A percentile compares a stretch with the other conserved stretches of the same genome.
Conservation (phyloP, 106 monocot species). For the Narthecium ossifragum region DNA sequence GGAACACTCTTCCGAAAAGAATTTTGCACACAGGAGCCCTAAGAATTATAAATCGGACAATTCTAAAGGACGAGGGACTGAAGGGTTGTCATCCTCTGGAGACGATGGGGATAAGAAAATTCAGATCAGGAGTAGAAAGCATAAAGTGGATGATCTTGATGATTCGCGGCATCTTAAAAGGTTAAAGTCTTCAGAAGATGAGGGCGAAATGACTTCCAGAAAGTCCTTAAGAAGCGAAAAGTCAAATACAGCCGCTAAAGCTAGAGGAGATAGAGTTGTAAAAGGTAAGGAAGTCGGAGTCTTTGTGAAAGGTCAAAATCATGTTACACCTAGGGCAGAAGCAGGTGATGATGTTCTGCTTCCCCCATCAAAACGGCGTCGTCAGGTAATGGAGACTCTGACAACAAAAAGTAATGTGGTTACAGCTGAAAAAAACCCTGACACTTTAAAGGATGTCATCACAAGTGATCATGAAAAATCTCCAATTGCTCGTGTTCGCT, state of each 20-base stretch:
- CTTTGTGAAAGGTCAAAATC: conserved; percentile 18
- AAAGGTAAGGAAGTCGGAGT: conserved; percentile 16
- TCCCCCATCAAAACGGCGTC: conserved; percentile 7
- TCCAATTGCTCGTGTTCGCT: conserved; percentile 10
- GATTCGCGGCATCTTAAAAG: conserved; percentile 41
- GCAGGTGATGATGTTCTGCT: conserved; percentile 1
- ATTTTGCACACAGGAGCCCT: not conserved
- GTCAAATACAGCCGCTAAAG: conserved; percentile 12
- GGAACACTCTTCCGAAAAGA: conserved; percentile 26
- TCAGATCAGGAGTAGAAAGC: conserved; percentile 24
- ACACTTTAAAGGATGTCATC: conserved; percentile 10
- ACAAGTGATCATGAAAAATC: conserved; percentile 12
- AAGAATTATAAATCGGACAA: conserved; percentile 12
- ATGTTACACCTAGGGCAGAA: conserved; percentile 4
- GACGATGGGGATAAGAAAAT: conserved; percentile 7
- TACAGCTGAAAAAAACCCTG: conserved; percentile 1
- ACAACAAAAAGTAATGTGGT: conserved; percentile 9
- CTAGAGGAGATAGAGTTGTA: conserved; percentile 16
- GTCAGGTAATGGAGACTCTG: conserved; percentile 10
- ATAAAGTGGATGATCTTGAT: conserved; percentile 21
- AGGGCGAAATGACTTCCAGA: conserved; percentile 12
- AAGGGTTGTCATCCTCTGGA: conserved; percentile 21
- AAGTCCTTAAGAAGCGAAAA: conserved; percentile 7
- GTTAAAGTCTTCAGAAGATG: conserved; percentile 28
- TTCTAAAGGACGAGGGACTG: conserved; percentile 4